Conservation (phyloP, 345 rosid species). For the Sonneratia alba region DNA sequence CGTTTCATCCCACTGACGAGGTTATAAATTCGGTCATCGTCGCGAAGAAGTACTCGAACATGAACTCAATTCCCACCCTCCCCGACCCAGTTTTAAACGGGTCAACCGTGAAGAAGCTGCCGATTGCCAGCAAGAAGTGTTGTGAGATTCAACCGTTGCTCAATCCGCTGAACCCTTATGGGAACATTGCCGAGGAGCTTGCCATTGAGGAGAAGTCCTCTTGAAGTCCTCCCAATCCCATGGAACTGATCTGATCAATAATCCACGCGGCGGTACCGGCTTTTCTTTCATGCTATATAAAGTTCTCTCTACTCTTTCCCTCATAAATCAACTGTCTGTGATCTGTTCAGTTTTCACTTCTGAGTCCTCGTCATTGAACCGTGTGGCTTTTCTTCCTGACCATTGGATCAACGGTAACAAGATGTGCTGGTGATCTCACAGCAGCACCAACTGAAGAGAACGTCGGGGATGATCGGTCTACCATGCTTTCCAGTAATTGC, state of each 20-base stretch:
- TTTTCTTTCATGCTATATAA: background rate
- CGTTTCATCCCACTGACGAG: constrained; percentile 77
- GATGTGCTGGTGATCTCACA: background rate
- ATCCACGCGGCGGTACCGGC: background rate
- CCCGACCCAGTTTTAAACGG: background rate
- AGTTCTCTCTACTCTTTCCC: too few species aligned
- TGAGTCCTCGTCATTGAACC: too few species aligned
- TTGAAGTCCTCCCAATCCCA: background rate
- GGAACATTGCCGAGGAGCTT: constrained; percentile 53
- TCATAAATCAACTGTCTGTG: background rate
- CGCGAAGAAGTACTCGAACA: constrained; percentile 41
- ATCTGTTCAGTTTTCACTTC: background rate
- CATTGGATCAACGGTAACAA: background rate
- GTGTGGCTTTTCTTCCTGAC: background rate
- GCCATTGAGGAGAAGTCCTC: constrained; percentile 35
- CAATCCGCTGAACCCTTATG: constrained; percentile 43
- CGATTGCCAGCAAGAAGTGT: constrained; percentile 25
- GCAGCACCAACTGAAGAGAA: background rate
- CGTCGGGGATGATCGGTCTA: background rate
- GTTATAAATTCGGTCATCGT: constrained; percentile 69
- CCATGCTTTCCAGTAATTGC: background rate
- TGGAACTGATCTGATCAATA: background rate
- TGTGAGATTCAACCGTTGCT: constrained; percentile 42
- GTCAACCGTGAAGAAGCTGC: background rate
- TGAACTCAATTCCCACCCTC: background rate